phyloP scores from a whole-genome alignment of 805 yeast genomes.

The Metschnikowia arizonensis region DNA sequence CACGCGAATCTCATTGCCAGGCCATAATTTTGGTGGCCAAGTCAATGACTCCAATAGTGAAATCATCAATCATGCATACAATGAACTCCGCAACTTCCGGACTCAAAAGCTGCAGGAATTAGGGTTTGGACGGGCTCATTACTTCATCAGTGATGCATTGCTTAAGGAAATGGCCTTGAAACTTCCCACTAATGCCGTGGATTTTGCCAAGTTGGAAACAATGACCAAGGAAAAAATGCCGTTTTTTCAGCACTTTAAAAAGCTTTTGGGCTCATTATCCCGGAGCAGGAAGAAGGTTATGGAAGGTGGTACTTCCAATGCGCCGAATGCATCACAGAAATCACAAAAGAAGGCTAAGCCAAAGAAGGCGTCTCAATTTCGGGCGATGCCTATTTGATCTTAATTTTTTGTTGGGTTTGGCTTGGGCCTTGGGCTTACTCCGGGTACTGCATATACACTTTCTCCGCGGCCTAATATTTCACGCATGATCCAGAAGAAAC shows the following conservation, averaged over 20 bases:
- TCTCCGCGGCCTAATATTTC: neutral
- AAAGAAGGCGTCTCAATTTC: slow-evolving; percentile 3
- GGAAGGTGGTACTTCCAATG: neutral
- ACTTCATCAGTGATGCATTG: slow-evolving; percentile 27
- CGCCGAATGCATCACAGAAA: neutral
- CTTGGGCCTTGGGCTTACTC: too few species aligned
- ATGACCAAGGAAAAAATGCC: slow-evolving; percentile 29
- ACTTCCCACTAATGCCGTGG: slow-evolving; percentile 49
- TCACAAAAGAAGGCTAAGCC: slow-evolving; percentile 1
- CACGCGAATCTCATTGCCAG: slow-evolving; percentile 21
- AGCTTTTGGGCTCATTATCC: slow-evolving; percentile 28
- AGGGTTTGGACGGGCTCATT: slow-evolving; percentile 25
- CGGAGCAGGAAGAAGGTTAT: slow-evolving; percentile 27
- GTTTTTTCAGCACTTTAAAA: slow-evolving; percentile 39
- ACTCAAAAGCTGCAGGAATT: slow-evolving; percentile 40
- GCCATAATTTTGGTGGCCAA: slow-evolving; percentile 16
- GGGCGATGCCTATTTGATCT: neutral
- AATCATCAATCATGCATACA: slow-evolving; percentile 27
- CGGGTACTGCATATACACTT: too few species aligned
- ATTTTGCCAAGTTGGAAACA: slow-evolving; percentile 39
- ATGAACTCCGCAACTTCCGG: slow-evolving; percentile 41
- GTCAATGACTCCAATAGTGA: slow-evolving; percentile 19
- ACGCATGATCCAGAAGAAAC: neutral
- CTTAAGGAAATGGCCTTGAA: slow-evolving; percentile 52
- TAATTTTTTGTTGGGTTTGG: too few species aligned